Percentiles rank a stretch among this genome's conserved stretches.
Conservation (phyloP, 352 stramenopile genomes). For the Globisporangium cederbergense region DNA sequence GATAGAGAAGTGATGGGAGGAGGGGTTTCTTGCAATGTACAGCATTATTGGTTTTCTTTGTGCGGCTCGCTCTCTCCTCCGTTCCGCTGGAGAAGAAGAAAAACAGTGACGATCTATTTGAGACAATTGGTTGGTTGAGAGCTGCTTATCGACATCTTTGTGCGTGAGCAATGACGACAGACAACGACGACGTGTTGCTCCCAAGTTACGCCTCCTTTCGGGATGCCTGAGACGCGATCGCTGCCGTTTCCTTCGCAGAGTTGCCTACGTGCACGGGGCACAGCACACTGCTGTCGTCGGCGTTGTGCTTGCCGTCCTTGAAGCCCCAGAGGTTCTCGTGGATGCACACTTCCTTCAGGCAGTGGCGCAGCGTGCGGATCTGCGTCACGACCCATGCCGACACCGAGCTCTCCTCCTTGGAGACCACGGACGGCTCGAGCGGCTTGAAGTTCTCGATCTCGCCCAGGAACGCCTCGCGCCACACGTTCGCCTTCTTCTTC, state of each 20-base stretch:
- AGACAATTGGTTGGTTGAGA: constrained; percentile 13
- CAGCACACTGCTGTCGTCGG: constrained; percentile 68
- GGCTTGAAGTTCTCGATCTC: constrained; percentile 67
- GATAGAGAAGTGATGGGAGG: constrained; percentile 1
- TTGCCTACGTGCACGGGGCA: constrained; percentile 76
- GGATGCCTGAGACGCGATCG: constrained; percentile 49
- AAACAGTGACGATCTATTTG: constrained; percentile 11
- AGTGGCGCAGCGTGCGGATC: constrained; percentile 61
- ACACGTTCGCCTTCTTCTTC: constrained; percentile 53
- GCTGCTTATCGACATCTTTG: constrained; percentile 11
- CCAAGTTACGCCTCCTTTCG: constrained; percentile 30
- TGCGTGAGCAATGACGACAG: neutral
- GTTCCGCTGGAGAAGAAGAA: constrained; percentile 3
- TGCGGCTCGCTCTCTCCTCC: constrained; percentile 1
- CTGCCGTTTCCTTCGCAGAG: constrained; percentile 62
- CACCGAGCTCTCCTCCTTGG: constrained; percentile 46
- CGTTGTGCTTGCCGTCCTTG: constrained; percentile 69
- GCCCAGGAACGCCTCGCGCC: constrained; percentile 70
- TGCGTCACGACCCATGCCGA: constrained; percentile 61
- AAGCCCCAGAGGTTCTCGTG: constrained; percentile 83
- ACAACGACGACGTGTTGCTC: neutral
- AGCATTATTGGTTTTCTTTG: constrained; percentile 15
- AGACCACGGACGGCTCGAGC: constrained; percentile 26
- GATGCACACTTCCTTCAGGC: constrained; percentile 76
- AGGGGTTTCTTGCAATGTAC: constrained; percentile 11